Evolutionary conservation across 1,284 basidiomycete species (phyloP), one percentile per base, ranked within the genome.

Genomic region (Marasmius tenuissimus): DNA sequence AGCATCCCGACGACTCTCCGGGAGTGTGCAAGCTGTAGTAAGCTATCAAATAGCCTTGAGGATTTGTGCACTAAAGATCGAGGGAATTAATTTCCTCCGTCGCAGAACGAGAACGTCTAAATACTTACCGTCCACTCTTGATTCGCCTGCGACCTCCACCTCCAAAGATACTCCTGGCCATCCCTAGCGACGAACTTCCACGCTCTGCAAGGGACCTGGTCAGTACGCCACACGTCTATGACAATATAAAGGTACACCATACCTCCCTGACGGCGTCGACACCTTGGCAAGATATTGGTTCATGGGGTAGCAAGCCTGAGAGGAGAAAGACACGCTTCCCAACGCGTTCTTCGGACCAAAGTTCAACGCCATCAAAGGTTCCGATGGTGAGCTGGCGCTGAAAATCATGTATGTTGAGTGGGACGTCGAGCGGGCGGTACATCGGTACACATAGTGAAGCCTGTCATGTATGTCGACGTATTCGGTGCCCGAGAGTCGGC

Each of bases 401-500:
- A 81, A 83, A 57, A 89, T 77, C 74, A 82, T 82, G 69, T 84
- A 86, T 12, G 78, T 77, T 0, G 76, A 75, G 49, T 77, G 80
- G 0, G 73, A 72, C 3, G 72, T 34, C 58, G 78, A 77, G 60
- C 72, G 71, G 9, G 77, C 75, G n/a, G 81, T 83, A 62, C 82
- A 78, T 42, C 80, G 78, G 61, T 86, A 73, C 59, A 70, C 71
- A 64, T 87, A 74, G 47, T 75, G 76, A 69, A 87, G 78, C 38
- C 87, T 85, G 57, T 84, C 84, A 71, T 89, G 77, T 66, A 88
- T 76, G 72, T 90, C 88, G 57, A 80, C 68, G 69, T 85, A 89
- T 37, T 85, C 81, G 4, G 85, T 82, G 42, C 80, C 83, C 9
- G 75, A 74, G 53, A 86, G 71, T 47, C 70, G 72, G 8, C 85